phyloP scores from a whole-genome alignment of 371 early-diverging fungal genomes.

The Circinella minor region DNA sequence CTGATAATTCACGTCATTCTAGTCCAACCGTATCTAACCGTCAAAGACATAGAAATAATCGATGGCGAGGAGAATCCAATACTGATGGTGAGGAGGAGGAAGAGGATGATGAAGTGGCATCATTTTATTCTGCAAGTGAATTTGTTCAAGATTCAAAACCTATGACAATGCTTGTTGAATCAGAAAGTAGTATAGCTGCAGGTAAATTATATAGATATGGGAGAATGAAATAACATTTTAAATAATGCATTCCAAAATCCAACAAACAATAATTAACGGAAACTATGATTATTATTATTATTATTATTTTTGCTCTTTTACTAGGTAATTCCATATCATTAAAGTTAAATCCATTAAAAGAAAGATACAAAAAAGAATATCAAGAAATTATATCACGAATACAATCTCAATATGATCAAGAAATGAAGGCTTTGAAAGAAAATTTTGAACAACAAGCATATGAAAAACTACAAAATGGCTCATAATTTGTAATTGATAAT shows the following conservation, averaged over 20 bases:
- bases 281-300: not conserved
- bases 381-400: not conserved
- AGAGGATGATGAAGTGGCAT: slow-evolving; percentile 6
- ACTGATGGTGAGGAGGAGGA: not conserved
- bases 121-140: slow-evolving; percentile 15
- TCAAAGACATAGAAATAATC: not conserved
- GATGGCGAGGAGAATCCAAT: not conserved
- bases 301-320: not conserved
- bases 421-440: not conserved
- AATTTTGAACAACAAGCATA: slow-evolving; percentile 9
- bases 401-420: not conserved
- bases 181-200: not conserved
- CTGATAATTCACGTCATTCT: not conserved
- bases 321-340: not conserved
- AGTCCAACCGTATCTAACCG: not conserved
- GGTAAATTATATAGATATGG: not conserved
- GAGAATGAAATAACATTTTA: not conserved
- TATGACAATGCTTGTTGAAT: not conserved
- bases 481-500: not conserved
- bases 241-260: not conserved
- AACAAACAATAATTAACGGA: too few species aligned
- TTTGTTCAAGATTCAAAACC: not conserved
- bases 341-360: not conserved
- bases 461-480: slow-evolving; percentile 1
- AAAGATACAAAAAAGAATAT: slow-evolving; percentile 6